Evolutionary conservation across 2,329 filamentous ascomycete species (phyloP).

Genomic region (Zarea fungicola): DNA sequence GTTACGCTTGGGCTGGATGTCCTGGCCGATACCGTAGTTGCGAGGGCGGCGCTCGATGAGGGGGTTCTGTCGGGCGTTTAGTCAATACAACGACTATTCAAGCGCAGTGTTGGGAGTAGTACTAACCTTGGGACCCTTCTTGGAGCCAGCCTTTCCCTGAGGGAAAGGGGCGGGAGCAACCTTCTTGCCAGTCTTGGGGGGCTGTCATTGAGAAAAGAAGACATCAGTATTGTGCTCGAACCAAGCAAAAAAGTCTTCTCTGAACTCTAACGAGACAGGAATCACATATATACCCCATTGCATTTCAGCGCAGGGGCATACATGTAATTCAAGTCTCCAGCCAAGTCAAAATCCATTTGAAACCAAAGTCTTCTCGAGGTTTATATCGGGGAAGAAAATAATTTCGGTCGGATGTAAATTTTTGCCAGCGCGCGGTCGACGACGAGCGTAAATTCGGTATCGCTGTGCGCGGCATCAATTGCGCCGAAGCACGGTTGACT

Average conservation of each 20-base stretch:
- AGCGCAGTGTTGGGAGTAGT: background rate
- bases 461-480: constrained; percentile 26
- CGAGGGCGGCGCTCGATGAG: constrained; percentile 96
- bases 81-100: background rate
- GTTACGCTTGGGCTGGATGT: constrained; percentile 95
- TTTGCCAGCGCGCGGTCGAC: constrained; percentile 17
- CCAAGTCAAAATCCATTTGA: constrained; percentile 48
- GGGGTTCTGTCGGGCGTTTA: constrained; percentile 66
- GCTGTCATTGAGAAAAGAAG: constrained; percentile 99
- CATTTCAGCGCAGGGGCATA: constrained; percentile 47
- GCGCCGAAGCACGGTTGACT: constrained; percentile 29
- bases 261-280: constrained; percentile 92
- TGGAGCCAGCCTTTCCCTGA: constrained; percentile 81
- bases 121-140: constrained; percentile 96
- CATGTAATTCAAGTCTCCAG: constrained; percentile 49
- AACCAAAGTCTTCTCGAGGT: constrained; percentile 7
- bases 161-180: constrained; percentile 95
- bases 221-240: constrained; percentile 79
- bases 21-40: constrained; percentile 98
- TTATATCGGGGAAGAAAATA: constrained; percentile 14
- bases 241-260: constrained; percentile 69
- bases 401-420: constrained; percentile 28
- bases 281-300: constrained; percentile 35
- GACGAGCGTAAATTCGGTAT: constrained; percentile 21
- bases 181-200: constrained; percentile 98